Percentiles rank a stretch among this genome's conserved stretches.
These are phyloP conservation scores for Colletotrichum godetiae DNA, from an alignment of 2,329 filamentous ascomycete genomes.

Conservation along the genomic window DNA sequence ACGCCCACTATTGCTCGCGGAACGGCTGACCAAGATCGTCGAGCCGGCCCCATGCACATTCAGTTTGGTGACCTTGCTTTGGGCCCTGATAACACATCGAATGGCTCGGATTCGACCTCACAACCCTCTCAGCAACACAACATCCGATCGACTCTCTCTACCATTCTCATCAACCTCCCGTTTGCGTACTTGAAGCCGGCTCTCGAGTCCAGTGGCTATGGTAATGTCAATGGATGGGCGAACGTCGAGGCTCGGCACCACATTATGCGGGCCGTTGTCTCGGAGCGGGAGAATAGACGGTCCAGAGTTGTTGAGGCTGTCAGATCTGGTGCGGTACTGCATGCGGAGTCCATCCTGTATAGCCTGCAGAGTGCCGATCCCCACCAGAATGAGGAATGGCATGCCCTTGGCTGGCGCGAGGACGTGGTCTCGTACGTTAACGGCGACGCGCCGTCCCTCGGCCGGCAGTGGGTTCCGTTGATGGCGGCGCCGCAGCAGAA, in stretches of 20 bases:
- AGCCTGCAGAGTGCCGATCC: slow-evolving; percentile 52
- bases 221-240: slow-evolving; percentile 62
- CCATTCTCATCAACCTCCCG: slow-evolving; percentile 76
- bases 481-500: neutral
- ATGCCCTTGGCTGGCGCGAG: slow-evolving; percentile 62
- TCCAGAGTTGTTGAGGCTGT: slow-evolving; percentile 57
- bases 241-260: slow-evolving; percentile 59
- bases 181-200: slow-evolving; percentile 74
- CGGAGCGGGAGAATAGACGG: slow-evolving; percentile 69
- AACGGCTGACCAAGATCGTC: slow-evolving; percentile 49
- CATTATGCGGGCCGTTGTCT: slow-evolving; percentile 61
- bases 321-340: slow-evolving; percentile 47
- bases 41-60: slow-evolving; percentile 71
- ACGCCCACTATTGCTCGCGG: slow-evolving; percentile 51
- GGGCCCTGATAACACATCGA: slow-evolving; percentile 42
- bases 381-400: slow-evolving; percentile 55
- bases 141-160: slow-evolving; percentile 67
- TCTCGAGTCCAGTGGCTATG: slow-evolving; percentile 70
- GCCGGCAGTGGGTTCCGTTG: slow-evolving; percentile 58
- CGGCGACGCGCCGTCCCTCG: slow-evolving; percentile 54
- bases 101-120: slow-evolving; percentile 38
- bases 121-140: slow-evolving; percentile 19
- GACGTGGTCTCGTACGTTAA: slow-evolving; percentile 50
- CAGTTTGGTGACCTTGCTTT: slow-evolving; percentile 76
- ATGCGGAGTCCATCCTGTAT: slow-evolving; percentile 48